phyloP scores from a whole-genome alignment of 2,329 filamentous ascomycete genomes.

The Waltergamsia citrina region DNA sequence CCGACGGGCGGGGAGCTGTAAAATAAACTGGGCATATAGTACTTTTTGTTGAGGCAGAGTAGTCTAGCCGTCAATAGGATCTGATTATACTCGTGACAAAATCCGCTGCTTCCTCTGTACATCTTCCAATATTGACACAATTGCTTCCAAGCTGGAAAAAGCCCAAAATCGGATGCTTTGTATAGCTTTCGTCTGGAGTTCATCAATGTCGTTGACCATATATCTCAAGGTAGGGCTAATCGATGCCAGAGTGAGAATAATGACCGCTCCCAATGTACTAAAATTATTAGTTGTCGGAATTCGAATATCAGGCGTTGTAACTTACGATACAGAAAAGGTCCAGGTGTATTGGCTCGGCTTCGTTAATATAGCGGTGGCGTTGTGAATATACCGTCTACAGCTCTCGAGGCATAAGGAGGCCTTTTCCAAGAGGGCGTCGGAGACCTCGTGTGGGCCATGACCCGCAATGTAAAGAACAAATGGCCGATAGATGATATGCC shows the following conservation, averaged over 20 bases:
- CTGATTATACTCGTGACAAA: constrained; percentile 9
- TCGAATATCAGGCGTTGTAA: not conserved
- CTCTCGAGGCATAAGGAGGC: constrained; percentile 19
- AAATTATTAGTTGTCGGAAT: not conserved
- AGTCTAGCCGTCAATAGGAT: too few species aligned
- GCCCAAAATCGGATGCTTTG: constrained; percentile 16
- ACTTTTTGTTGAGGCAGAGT: too few species aligned
- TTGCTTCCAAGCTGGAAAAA: constrained; percentile 15
- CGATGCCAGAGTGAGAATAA: constrained; percentile 20
- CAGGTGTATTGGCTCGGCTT: constrained; percentile 21
- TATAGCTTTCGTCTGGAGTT: constrained; percentile 15
- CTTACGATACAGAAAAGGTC: constrained; percentile 22
- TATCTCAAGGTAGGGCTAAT: constrained; percentile 13
- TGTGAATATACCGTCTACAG: constrained; percentile 18
- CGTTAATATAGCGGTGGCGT: constrained; percentile 14
- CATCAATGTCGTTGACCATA: constrained; percentile 19
- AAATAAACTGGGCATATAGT: too few species aligned
- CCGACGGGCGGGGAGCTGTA: constrained; percentile 19
- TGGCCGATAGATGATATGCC: constrained; percentile 21
- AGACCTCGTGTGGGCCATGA: constrained; percentile 6
- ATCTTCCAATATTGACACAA: constrained; percentile 17
- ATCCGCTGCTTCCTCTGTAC: constrained; percentile 16
- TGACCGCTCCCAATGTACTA: constrained; percentile 19
- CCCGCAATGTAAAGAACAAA: constrained; percentile 19
- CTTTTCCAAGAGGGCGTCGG: constrained; percentile 15